These are phyloP conservation scores for Lachancea fermentati DNA, from an alignment of 805 yeast genomes.

Conservation along the genomic window DNA sequence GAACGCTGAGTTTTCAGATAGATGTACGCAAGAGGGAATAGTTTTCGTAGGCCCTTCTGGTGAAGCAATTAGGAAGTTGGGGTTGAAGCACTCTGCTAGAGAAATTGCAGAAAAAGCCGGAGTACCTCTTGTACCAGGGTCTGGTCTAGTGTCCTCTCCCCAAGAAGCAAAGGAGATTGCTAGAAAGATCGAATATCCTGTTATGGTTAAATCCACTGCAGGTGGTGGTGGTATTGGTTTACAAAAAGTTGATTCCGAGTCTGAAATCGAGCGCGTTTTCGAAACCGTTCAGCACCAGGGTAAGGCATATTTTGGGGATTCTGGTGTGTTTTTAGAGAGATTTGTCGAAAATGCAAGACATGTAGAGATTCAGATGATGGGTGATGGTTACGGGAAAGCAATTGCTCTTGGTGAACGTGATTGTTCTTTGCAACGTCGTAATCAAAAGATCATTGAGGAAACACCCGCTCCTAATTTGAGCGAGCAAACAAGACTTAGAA, in stretches of 20 bases:
- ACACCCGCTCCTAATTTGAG: conserved; percentile 97
- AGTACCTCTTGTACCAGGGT: conserved; percentile 97
- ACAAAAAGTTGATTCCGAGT: conserved; percentile 82
- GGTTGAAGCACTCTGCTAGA: conserved; percentile 94
- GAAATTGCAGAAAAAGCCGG: conserved; percentile 87
- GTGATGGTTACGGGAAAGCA: conserved; percentile 91
- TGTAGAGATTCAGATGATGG: conserved; percentile 94
- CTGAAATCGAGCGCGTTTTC: conserved; percentile 78
- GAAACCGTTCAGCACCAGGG: conserved; percentile 94
- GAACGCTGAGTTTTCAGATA: conserved; percentile 92
- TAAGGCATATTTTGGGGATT: conserved; percentile 83
- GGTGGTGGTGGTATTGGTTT: conserved; percentile 99
- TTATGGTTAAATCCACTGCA: conserved; percentile 96
- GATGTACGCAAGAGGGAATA: conserved; percentile 75
- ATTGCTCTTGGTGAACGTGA: conserved; percentile 96
- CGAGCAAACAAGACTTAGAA: conserved; percentile 60
- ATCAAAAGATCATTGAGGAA: conserved; percentile 93
- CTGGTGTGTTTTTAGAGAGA: conserved; percentile 92
- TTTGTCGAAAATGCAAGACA: conserved; percentile 94
- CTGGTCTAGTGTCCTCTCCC: conserved; percentile 68
- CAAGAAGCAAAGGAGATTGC: conserved; percentile 76
- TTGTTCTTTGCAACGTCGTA: conserved; percentile 95
- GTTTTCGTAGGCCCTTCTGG: conserved; percentile 97
- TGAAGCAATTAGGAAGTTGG: conserved; percentile 83
- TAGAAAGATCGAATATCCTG: conserved; percentile 70